phyloP scores from a whole-genome alignment of 192 early-diverging fungal species.

The Dissophora globulifera region DNA sequence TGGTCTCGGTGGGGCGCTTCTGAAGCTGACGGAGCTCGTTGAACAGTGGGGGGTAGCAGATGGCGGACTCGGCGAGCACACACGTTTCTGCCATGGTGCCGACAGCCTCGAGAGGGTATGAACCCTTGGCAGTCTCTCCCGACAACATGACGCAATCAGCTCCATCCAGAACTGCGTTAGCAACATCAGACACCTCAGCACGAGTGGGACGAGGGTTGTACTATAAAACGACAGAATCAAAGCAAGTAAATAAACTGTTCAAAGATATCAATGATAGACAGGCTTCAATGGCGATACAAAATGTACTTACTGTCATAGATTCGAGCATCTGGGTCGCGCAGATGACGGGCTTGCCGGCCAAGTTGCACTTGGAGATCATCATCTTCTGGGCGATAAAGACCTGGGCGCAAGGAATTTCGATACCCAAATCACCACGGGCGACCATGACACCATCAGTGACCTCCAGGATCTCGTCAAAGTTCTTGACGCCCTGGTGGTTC shows the following conservation, averaged over 20 bases:
- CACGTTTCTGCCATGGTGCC: constrained; percentile 95
- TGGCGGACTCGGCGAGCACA: constrained; percentile 90
- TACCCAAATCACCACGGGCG: constrained; percentile 97
- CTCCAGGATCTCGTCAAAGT: constrained; percentile 97
- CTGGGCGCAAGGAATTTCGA: constrained; percentile 94
- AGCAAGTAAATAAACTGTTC: too few species aligned
- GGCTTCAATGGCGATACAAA: not conserved
- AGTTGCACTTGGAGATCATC: constrained; percentile 98
- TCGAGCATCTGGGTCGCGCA: constrained; percentile 99
- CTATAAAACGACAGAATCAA: constrained; percentile 27
- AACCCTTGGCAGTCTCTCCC: constrained; percentile 97
- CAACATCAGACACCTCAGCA: constrained; percentile 98
- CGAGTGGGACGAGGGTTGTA: constrained; percentile 97
- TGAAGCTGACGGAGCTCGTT: constrained; percentile 85
- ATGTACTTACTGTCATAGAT: constrained; percentile 84
- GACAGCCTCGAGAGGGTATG: constrained; percentile 89
- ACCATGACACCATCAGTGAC: constrained; percentile 99
- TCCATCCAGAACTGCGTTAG: constrained; percentile 97
- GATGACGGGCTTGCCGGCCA: constrained; percentile 95
- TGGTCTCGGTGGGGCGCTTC: constrained; percentile 79
- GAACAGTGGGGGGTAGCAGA: constrained; percentile 95
- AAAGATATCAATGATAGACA: not conserved
- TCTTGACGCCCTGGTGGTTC: constrained; percentile 95
- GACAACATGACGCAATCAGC: constrained; percentile 99
- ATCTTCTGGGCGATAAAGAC: constrained; percentile 97